Conservation (phyloP, 2,329 filamentous ascomycete genomes). For the Neoascochyta sp. region DNA sequence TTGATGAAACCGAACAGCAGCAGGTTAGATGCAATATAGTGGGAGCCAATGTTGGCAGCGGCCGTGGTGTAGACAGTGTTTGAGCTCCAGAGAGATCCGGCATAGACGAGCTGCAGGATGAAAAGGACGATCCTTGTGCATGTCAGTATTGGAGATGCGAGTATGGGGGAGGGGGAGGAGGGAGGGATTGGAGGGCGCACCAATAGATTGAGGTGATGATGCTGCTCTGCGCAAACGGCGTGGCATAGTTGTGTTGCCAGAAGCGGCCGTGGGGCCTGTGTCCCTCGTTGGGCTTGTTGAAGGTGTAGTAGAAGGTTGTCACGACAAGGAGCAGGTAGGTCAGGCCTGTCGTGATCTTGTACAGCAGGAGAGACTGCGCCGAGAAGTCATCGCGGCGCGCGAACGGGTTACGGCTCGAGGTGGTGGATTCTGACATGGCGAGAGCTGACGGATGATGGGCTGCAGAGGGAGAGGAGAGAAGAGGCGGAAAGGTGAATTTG, state of each 20-base stretch:
- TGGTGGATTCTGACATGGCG: slow-evolving; percentile 11
- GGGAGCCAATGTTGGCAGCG: slow-evolving; percentile 72
- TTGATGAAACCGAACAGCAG: slow-evolving; percentile 78
- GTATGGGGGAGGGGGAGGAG: background rate
- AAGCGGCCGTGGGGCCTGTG: slow-evolving; percentile 56
- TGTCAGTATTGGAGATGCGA: background rate
- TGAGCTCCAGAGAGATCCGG: slow-evolving; percentile 70
- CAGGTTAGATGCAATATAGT: slow-evolving; percentile 84
- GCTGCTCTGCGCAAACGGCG: slow-evolving; percentile 72
- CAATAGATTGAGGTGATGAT: slow-evolving; percentile 68
- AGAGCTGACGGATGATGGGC: background rate
- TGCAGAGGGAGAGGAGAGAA: too few relatives aligned
- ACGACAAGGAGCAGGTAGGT: slow-evolving; percentile 73
- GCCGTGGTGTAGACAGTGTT: slow-evolving; percentile 61
- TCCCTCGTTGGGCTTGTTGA: slow-evolving; percentile 62
- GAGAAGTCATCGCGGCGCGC: slow-evolving; percentile 64
- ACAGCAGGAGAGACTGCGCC: slow-evolving; percentile 59
- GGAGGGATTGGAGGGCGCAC: slow-evolving; percentile 50
- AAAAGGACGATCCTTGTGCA: slow-evolving; percentile 64
- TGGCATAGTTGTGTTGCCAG: slow-evolving; percentile 70
- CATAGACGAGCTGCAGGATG: slow-evolving; percentile 70
- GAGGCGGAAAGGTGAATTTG: background rate
- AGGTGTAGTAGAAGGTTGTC: slow-evolving; percentile 69
- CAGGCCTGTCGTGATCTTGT: slow-evolving; percentile 71
- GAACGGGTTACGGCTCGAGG: slow-evolving; percentile 66